Evolutionary conservation across 352 stramenopile species (phyloP).

Genomic region (Phytopythium ostracodes): DNA sequence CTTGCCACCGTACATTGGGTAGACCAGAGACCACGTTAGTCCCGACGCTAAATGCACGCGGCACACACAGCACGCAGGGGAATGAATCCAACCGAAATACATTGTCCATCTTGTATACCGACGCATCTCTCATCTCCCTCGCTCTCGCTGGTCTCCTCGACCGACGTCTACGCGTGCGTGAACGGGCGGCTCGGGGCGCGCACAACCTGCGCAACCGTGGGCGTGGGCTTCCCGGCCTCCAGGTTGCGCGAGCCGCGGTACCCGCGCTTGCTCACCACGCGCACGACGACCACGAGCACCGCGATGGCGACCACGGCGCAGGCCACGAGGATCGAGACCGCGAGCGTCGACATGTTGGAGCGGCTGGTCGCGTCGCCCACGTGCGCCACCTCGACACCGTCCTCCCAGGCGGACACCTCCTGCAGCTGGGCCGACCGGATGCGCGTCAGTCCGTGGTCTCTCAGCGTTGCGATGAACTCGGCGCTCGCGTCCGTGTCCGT

Average conservation of each 20-base stretch:
- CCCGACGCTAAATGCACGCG: too few relatives aligned
- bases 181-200: constrained; percentile 24
- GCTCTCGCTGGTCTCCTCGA: not conserved
- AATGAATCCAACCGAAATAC: not conserved
- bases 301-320: constrained; percentile 27
- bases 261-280: constrained; percentile 22
- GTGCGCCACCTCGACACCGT: constrained; percentile 30
- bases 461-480: constrained; percentile 25
- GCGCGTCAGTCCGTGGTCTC: constrained; percentile 24
- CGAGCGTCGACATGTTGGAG: constrained; percentile 17
- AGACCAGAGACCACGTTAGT: too few relatives aligned
- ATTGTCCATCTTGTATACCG: not conserved
- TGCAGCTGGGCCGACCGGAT: constrained; percentile 31
- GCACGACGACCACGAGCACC: constrained; percentile 26
- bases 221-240: constrained; percentile 8
- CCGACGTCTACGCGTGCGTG: constrained; percentile 18
- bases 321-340: constrained; percentile 21
- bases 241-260: constrained; percentile 17
- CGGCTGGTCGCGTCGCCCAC: constrained; percentile 20
- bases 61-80: too few relatives aligned
- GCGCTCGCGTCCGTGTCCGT: constrained; percentile 3
- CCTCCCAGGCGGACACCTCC: constrained; percentile 29
- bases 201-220: constrained; percentile 17
- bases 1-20: too few relatives aligned
- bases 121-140: not conserved